Conservation (phyloP, 108 stramenopile genomes). For the Parietichytrium sp. region DNA sequence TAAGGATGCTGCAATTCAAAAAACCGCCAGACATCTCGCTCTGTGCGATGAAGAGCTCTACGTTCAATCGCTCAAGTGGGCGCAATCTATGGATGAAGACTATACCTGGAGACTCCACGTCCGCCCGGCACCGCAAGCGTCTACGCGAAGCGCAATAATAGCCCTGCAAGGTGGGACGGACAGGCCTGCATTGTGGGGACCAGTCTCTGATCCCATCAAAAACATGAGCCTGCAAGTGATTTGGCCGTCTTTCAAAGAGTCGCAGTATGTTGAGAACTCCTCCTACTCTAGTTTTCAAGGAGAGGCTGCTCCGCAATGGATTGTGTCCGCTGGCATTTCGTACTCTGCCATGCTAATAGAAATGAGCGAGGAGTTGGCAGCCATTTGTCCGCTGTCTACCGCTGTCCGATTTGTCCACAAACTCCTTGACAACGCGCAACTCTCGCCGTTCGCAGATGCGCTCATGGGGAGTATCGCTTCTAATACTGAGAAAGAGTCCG, state of each 20-base stretch:
- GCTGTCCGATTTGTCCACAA: too few relatives aligned
- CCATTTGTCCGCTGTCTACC: too few relatives aligned
- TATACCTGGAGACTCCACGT: not conserved
- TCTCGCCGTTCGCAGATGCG: too few relatives aligned
- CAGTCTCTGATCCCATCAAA: not conserved
- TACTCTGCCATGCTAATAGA: too few relatives aligned
- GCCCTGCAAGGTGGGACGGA: constrained; percentile 10
- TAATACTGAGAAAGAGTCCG: too few relatives aligned
- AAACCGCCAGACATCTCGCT: not conserved
- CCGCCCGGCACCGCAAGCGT: not conserved
- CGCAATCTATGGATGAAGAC: not conserved
- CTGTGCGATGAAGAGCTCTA: not conserved
- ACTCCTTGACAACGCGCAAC: too few relatives aligned
- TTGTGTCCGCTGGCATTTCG: too few relatives aligned
- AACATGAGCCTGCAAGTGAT: not conserved
- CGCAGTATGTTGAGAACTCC: not conserved
- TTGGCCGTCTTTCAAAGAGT: constrained; percentile 3
- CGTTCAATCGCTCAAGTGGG: not conserved
- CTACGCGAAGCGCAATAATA: not conserved
- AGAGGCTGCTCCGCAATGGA: not conserved
- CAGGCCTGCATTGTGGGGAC: not conserved
- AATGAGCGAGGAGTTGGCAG: too few relatives aligned
- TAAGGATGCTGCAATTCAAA: not conserved
- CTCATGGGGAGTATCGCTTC: too few relatives aligned
- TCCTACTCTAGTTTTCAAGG: not conserved